Evolutionary conservation across 108 stramenopile genomes (phyloP).

Genomic region (Mediolabrus comicus): DNA sequence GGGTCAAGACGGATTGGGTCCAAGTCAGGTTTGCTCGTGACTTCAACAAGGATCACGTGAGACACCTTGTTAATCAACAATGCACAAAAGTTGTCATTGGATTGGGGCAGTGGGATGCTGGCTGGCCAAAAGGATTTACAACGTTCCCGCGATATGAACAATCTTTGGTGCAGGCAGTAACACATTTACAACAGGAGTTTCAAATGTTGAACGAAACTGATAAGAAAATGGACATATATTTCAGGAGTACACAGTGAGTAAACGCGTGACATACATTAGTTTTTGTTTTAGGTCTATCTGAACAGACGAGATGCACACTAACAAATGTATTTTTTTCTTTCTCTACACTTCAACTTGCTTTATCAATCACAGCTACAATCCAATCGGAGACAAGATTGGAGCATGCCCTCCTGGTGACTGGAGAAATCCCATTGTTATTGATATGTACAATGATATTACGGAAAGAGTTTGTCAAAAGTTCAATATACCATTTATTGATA

Average conservation of each 20-base stretch:
- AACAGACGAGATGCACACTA: too few relatives aligned
- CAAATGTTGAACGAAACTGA: background rate
- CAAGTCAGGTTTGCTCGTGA: background rate
- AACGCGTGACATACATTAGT: too few relatives aligned
- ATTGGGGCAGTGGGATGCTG: conserved; percentile 18
- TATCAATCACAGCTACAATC: conserved; percentile 1
- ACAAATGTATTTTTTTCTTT: background rate
- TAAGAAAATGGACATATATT: background rate
- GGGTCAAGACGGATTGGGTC: background rate
- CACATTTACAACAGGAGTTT: too few relatives aligned
- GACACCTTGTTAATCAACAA: background rate
- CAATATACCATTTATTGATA: conserved; percentile 11
- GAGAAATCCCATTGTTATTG: conserved; percentile 13
- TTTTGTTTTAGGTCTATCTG: too few relatives aligned
- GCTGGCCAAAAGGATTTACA: conserved; percentile 1
- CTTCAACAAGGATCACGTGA: background rate
- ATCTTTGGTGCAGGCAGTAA: background rate
- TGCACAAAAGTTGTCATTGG: conserved; percentile 16
- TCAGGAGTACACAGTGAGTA: conserved; percentile 7
- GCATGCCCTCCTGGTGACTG: conserved; percentile 17
- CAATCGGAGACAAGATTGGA: conserved; percentile 3
- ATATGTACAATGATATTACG: conserved; percentile 15
- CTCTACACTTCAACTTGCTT: background rate
- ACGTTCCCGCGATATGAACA: background rate
- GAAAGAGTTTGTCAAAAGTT: background rate